These are phyloP conservation scores for Dioscorea cayenensis DNA, from an alignment of 116 monocot species.

Conservation along the genomic window DNA sequence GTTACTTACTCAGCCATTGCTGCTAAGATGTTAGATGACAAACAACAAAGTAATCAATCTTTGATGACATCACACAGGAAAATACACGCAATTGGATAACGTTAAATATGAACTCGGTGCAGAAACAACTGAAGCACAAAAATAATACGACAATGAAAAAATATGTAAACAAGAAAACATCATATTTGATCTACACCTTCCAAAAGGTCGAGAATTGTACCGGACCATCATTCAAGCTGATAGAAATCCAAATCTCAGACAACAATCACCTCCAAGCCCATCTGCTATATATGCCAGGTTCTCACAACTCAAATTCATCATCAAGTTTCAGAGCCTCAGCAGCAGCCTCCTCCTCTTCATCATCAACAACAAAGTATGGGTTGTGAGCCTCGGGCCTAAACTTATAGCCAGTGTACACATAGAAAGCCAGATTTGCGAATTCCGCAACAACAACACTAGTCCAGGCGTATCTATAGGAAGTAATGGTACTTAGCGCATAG, in stretches of 20 bases:
- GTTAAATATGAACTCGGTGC: not conserved
- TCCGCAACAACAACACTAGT: constrained; percentile 10
- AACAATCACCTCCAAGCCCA: not conserved
- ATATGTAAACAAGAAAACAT: not conserved
- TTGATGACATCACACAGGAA: not conserved
- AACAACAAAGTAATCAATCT: not conserved
- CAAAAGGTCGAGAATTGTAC: not conserved
- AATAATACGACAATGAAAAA: not conserved
- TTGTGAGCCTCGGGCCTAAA: constrained; percentile 19
- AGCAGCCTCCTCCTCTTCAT: constrained; percentile 25
- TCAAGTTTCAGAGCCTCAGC: constrained; percentile 12
- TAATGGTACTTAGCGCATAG: constrained; percentile 12
- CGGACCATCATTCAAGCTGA: not conserved
- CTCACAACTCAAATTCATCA: constrained; percentile 32
- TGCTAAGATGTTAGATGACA: not conserved
- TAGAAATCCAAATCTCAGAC: not conserved
- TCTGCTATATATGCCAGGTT: not conserved
- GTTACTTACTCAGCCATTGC: too few species aligned
- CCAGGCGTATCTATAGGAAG: constrained; percentile 19
- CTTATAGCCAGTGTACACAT: constrained; percentile 15
- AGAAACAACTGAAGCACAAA: not conserved
- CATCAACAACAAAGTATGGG: constrained; percentile 17
- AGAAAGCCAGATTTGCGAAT: constrained; percentile 21
- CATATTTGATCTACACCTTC: not conserved
- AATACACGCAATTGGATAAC: not conserved